These are phyloP conservation scores for Rhodotorula paludigena DNA, from an alignment of 768 basidiomycete species.

Conservation along the genomic window DNA sequence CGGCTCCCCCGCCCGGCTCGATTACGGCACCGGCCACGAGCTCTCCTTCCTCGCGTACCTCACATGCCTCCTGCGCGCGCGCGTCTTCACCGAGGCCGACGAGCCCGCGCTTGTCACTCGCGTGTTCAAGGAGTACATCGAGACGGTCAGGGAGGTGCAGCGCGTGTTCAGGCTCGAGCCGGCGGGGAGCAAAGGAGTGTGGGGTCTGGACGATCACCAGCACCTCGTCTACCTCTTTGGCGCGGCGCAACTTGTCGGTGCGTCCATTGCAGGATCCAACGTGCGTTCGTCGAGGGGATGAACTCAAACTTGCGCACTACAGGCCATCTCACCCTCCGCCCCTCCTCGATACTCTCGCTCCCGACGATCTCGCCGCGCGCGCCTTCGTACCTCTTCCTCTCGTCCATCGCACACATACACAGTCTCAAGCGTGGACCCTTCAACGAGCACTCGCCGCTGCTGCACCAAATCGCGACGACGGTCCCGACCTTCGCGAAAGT, in stretches of 20 bases:
- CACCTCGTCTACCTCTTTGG: slow-evolving; percentile 86
- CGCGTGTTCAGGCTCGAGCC: slow-evolving; percentile 88
- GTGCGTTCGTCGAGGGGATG: neutral
- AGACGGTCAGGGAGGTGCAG: slow-evolving; percentile 78
- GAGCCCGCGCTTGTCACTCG: slow-evolving; percentile 63
- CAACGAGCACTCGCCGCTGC: slow-evolving; percentile 56
- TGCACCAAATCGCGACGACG: slow-evolving; percentile 73
- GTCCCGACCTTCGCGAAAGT: slow-evolving; percentile 32
- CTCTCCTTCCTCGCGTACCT: slow-evolving; percentile 52
- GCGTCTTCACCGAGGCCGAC: slow-evolving; percentile 56
- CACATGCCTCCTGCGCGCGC: slow-evolving; percentile 49
- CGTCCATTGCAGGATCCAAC: slow-evolving; percentile 41
- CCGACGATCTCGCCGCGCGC: slow-evolving; percentile 51
- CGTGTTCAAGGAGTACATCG: slow-evolving; percentile 74
- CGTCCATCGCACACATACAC: slow-evolving; percentile 70
- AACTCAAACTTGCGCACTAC: neutral
- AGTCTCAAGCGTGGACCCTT: slow-evolving; percentile 53
- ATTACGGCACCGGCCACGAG: slow-evolving; percentile 97
- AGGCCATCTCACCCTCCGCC: slow-evolving; percentile 36
- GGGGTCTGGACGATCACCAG: slow-evolving; percentile 62
- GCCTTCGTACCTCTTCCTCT: slow-evolving; percentile 67
- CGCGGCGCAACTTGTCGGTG: slow-evolving; percentile 67
- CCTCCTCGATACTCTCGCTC: slow-evolving; percentile 52
- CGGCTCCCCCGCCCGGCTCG: slow-evolving; percentile 83
- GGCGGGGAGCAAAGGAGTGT: slow-evolving; percentile 95